Evolutionary conservation across 805 yeast species (phyloP).

Genomic region (Blastobotrys americana): DNA sequence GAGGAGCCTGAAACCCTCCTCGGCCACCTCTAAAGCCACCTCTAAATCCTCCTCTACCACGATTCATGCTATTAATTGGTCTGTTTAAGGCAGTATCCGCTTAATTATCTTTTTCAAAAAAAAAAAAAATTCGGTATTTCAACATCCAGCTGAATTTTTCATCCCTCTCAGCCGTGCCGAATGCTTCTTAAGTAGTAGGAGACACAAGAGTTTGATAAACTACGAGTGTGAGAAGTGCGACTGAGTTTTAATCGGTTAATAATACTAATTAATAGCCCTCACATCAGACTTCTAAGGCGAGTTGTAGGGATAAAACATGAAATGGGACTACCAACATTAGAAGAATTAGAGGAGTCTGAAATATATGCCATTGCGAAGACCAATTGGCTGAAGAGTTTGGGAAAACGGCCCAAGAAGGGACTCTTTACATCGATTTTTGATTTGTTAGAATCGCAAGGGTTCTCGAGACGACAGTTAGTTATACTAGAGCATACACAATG

Average conservation of each 20-base stretch:
- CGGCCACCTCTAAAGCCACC: slow-evolving; percentile 64
- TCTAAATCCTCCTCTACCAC: slow-evolving; percentile 58
- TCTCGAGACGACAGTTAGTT: slow-evolving; percentile 1
- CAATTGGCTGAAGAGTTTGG: slow-evolving; percentile 7
- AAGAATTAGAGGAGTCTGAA: neutral
- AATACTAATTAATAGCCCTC: too few relatives aligned
- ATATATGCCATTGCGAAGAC: neutral
- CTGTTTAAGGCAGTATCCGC: slow-evolving; percentile 5
- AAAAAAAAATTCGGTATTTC: neutral
- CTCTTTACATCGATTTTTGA: neutral
- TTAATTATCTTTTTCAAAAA: neutral
- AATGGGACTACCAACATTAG: neutral
- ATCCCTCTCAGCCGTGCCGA: neutral
- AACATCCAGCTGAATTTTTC: slow-evolving; percentile 1
- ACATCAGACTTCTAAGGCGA: too few relatives aligned
- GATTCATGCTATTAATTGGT: slow-evolving; percentile 53
- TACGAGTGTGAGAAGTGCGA: too few relatives aligned
- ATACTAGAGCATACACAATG: slow-evolving; percentile 13
- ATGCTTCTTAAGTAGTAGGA: neutral
- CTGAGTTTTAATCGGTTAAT: too few relatives aligned
- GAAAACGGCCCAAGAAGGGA: neutral
- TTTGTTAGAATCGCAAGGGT: neutral
- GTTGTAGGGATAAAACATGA: too few relatives aligned
- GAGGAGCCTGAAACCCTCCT: slow-evolving; percentile 65
- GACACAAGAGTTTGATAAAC: too few relatives aligned